Base-by-base conservation (phyloP, 2,329 filamentous ascomycete species). In the Cercospora sojina region DNA sequence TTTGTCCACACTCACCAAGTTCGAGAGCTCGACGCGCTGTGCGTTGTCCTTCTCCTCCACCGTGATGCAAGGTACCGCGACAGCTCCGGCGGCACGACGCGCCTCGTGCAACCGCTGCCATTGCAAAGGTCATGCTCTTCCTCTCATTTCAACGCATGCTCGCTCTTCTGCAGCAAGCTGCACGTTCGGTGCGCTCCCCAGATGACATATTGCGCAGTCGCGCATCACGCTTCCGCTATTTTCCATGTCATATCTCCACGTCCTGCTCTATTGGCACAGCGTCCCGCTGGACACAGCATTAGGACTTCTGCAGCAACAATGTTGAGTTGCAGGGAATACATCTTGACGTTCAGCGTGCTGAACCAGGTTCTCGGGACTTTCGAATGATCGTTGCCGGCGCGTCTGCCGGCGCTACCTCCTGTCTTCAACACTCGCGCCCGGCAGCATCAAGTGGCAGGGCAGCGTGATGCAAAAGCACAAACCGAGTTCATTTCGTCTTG, bases 31-130 rank as follows among this genome's bases (percentile, higher is more conserved):
- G 43, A 38, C 23, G 18, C 31, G 47, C 43, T 47, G 29, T 35
- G 49, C 60, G 67, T 57, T 70, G 71, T 67, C 69, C 67, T 55
- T 59, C 60, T 47, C 49, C 32, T 63, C 65, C 58, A 64, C 57
- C 58, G 32, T 20, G 23, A 69, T 69, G 72, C 72, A 74, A 71
- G 70, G 69, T 63, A 70, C 71, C 68, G 68, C 56, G 64, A 67
- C 66, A 65, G 60, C 64, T 67, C 56, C 59, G 49, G 55, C 59
- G 35, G 47, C 59, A 51, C 59, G 38, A 20, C 32, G 32, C 62
- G 59, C 59, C 60, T 57, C 59, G 69, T 71, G 32, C 64, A 18
- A 73, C 70, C 59, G 53, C 58, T 64, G 68, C 25, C 25, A 64
- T 64, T 41, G 65, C 60, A 69, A 67, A 62, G 67, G 69, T 60